Evolutionary conservation across 805 yeast genomes (phyloP).

Genomic region (Ogataea naganishii): DNA sequence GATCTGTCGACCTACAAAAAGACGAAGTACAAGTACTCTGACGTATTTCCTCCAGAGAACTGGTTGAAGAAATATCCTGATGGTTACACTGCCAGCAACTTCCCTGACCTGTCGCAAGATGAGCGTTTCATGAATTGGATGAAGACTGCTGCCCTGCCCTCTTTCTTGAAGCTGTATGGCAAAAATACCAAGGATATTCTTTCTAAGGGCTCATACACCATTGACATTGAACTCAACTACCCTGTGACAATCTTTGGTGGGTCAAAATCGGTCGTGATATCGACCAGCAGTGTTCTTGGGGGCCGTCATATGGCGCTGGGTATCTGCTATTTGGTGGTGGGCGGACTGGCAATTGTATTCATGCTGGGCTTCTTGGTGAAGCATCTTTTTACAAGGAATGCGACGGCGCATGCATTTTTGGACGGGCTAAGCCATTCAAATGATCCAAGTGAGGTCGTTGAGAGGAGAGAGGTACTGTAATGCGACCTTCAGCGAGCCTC

Average conservation of each 20-base stretch:
- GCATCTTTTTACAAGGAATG: slow-evolving; percentile 48
- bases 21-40: slow-evolving; percentile 55
- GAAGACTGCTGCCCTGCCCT: slow-evolving; percentile 92
- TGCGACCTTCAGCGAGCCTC: too few species aligned
- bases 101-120: slow-evolving; percentile 71
- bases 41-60: slow-evolving; percentile 90
- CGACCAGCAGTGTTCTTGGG: slow-evolving; percentile 79
- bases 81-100: slow-evolving; percentile 77
- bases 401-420: slow-evolving; percentile 20
- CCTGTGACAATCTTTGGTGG: slow-evolving; percentile 84
- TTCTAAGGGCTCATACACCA: slow-evolving; percentile 57
- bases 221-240: slow-evolving; percentile 66
- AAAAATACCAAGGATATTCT: slow-evolving; percentile 56
- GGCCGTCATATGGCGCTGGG: slow-evolving; percentile 84
- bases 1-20: slow-evolving; percentile 67
- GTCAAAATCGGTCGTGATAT: slow-evolving; percentile 70
- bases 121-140: slow-evolving; percentile 94
- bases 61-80: slow-evolving; percentile 76
- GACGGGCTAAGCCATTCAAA: slow-evolving; percentile 18
- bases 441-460: too few species aligned
- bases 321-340: slow-evolving; percentile 76
- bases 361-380: slow-evolving; percentile 72
- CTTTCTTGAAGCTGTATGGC: slow-evolving; percentile 75
- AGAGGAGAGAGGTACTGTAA: too few species aligned
- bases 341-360: slow-evolving; percentile 63